Evolutionary conservation across 2,329 filamentous ascomycete genomes (phyloP).

Genomic region (Fusarium miscanthi): DNA sequence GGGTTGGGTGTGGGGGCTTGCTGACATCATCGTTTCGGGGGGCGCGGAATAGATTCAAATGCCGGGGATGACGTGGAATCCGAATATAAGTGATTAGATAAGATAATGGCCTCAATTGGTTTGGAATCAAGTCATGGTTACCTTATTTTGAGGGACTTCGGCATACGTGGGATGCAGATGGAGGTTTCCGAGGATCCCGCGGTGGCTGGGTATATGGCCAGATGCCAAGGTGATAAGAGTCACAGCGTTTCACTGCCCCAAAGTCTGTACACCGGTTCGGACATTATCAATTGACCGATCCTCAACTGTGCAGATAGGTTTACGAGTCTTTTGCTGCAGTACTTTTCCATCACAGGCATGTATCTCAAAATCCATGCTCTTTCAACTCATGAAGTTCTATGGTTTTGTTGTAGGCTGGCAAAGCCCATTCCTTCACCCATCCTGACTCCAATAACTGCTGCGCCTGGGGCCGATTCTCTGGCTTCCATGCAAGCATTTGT

Average conservation of each 20-base stretch:
- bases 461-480: conserved; percentile 1
- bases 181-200: background rate
- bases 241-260: background rate
- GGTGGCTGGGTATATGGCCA: background rate
- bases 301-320: background rate
- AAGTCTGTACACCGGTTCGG: background rate
- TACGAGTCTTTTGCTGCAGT: background rate
- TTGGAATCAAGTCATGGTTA: background rate
- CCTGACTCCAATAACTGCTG: conserved; percentile 12
- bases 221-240: background rate
- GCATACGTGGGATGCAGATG: background rate
- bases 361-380: background rate
- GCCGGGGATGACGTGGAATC: background rate
- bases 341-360: background rate
- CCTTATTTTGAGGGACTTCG: background rate
- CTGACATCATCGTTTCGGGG: background rate
- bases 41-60: background rate
- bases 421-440: conserved; percentile 36
- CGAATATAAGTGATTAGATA: background rate
- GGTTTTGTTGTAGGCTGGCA: conserved; percentile 7
- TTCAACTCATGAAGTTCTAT: background rate
- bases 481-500: conserved; percentile 24
- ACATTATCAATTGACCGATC: background rate
- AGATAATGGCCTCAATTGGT: background rate
- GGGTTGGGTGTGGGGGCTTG: conserved; percentile 13